A percentile compares a stretch with the other conserved stretches of the same genome.
Evolutionary conservation across 768 basidiomycete genomes (phyloP).

Genomic region (Mycena rebaudengoi): DNA sequence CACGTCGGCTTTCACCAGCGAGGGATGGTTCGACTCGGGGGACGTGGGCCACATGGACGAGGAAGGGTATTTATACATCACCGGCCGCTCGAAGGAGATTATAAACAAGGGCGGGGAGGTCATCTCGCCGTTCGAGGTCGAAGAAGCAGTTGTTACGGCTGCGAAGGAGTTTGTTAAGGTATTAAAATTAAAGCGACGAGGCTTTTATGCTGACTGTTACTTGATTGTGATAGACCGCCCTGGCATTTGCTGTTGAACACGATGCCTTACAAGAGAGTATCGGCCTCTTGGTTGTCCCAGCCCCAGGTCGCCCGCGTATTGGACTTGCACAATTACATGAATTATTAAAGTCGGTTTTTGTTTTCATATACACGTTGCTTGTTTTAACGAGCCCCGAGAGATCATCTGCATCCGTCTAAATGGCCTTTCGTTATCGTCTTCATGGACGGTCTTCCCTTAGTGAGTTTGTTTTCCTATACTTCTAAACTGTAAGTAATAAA

Average conservation of each 20-base stretch:
- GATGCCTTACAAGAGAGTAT: conserved; percentile 58
- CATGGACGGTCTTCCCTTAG: conserved; percentile 56
- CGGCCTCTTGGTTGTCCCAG: conserved; percentile 52
- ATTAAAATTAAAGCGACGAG: background rate
- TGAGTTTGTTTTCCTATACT: no score
- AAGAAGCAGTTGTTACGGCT: conserved; percentile 59
- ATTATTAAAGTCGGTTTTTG: conserved; percentile 41
- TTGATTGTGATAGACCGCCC: conserved; percentile 36
- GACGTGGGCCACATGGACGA: conserved; percentile 57
- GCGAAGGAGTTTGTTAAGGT: conserved; percentile 52
- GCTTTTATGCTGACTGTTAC: background rate
- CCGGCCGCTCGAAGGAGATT: conserved; percentile 67
- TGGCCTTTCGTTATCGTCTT: conserved; percentile 59
- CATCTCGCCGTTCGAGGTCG: conserved; percentile 67
- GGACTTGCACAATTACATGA: conserved; percentile 53
- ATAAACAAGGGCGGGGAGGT: conserved; percentile 70
- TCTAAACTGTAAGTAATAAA: no score
- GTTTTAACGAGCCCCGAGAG: conserved; percentile 33
- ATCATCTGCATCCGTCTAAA: conserved; percentile 56
- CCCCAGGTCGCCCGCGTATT: conserved; percentile 43
- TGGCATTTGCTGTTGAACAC: conserved; percentile 57
- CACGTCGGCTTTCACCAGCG: conserved; percentile 55
- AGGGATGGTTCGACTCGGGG: conserved; percentile 64
- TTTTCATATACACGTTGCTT: background rate
- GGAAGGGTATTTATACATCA: conserved; percentile 60